phyloP scores from a whole-genome alignment of 2,329 filamentous ascomycete genomes.

The Fusarium paranaense region DNA sequence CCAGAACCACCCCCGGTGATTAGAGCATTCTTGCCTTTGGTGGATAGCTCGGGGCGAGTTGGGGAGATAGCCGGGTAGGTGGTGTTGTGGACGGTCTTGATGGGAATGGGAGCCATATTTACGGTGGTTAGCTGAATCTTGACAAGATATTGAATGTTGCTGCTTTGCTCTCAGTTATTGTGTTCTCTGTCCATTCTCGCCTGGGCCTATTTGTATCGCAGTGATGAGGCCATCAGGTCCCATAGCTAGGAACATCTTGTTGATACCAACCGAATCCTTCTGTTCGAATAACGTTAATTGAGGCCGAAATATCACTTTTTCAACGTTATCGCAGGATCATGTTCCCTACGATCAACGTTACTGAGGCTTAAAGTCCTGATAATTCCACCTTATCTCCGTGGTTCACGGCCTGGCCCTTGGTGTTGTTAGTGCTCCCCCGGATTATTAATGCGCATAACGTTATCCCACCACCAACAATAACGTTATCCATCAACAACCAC shows the following conservation, averaged over 20 bases:
- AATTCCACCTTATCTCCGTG: neutral
- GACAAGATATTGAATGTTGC: neutral
- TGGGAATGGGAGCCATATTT: conserved; percentile 18
- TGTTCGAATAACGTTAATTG: neutral
- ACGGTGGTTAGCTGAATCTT: neutral
- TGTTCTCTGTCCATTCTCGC: neutral
- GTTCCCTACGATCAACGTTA: conserved; percentile 6
- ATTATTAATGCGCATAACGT: conserved; percentile 24
- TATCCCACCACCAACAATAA: conserved; percentile 15
- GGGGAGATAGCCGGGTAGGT: conserved; percentile 50
- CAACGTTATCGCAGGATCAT: neutral
- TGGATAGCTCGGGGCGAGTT: conserved; percentile 49
- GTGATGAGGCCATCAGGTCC: neutral
- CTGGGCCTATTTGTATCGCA: neutral
- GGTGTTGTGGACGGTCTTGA: conserved; percentile 29
- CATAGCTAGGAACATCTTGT: neutral
- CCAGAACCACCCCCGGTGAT: conserved; percentile 74
- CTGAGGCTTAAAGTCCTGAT: neutral
- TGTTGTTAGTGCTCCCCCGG: neutral
- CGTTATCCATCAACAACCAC: conserved; percentile 16
- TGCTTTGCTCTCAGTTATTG: neutral
- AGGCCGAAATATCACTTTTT: neutral
- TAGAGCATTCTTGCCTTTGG: conserved; percentile 63
- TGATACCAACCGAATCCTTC: neutral
- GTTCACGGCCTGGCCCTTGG: neutral